Evolutionary conservation across 495 filamentous ascomycete genomes (phyloP).

Genomic region (Daldinia childiae): DNA sequence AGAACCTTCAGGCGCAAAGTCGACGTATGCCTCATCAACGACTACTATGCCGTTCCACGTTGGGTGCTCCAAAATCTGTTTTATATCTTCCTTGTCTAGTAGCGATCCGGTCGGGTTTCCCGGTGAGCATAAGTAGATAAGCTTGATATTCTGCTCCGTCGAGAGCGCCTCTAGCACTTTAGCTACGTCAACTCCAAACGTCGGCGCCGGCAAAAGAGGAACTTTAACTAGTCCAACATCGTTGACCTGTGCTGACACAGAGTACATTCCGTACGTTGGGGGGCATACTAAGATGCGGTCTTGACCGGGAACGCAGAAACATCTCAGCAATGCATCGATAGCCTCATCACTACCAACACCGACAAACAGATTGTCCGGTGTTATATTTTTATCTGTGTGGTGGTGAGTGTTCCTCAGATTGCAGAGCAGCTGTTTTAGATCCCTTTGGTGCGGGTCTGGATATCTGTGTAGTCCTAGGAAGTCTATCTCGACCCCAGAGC

Average conservation of each 20-base stretch:
- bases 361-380: constrained; percentile 86
- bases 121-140: constrained; percentile 91
- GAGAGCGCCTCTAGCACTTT: constrained; percentile 73
- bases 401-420: constrained; percentile 84
- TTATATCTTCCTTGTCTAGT: constrained; percentile 78
- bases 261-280: constrained; percentile 98
- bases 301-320: constrained; percentile 86
- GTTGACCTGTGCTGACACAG: constrained; percentile 91
- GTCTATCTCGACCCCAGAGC: constrained; percentile 63
- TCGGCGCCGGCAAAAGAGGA: constrained; percentile 67
- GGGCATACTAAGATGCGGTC: constrained; percentile 95
- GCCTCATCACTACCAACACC: constrained; percentile 97
- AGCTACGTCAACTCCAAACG: constrained; percentile 75
- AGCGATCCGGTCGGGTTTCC: constrained; percentile 91
- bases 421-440: constrained; percentile 88
- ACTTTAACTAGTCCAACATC: constrained; percentile 87
- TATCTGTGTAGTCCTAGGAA: constrained; percentile 88
- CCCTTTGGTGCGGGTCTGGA: constrained; percentile 91
- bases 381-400: constrained; percentile 78
- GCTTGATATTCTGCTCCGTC: constrained; percentile 74
- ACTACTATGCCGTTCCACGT: constrained; percentile 96
- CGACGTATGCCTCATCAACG: constrained; percentile 96
- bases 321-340: constrained; percentile 90
- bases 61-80: constrained; percentile 79
- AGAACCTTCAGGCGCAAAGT: constrained; percentile 83